Percentiles rank a stretch among this genome's conserved stretches.
These are phyloP conservation scores for Candida labiduridarum DNA, from an alignment of 1,139 yeast genomes.

Conservation along the genomic window DNA sequence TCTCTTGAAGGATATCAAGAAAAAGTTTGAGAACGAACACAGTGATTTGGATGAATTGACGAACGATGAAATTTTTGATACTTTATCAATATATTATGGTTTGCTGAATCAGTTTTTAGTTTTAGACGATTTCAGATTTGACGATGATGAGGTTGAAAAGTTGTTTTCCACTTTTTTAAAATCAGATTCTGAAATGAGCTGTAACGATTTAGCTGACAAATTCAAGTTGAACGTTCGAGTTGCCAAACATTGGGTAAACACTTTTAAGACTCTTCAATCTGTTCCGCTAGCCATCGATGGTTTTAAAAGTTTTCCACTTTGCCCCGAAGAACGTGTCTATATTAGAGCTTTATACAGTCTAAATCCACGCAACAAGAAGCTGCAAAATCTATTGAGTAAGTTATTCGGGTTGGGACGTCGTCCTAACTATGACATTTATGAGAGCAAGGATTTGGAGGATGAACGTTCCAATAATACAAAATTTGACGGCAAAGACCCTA, in stretches of 20 bases:
- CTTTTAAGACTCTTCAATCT: conserved; percentile 31
- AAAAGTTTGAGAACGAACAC: conserved; percentile 7
- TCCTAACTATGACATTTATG: no score
- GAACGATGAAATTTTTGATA: conserved; percentile 30
- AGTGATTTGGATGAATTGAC: conserved; percentile 12
- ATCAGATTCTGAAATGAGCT: conserved; percentile 13
- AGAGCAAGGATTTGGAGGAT: no score
- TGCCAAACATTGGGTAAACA: conserved; percentile 34
- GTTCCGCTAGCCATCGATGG: conserved; percentile 32
- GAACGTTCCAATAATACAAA: no score
- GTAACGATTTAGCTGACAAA: conserved; percentile 18
- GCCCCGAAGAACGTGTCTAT: conserved; percentile 36
- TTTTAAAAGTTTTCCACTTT: conserved; percentile 28
- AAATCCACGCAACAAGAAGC: no score
- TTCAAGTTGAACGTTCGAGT: conserved; percentile 19
- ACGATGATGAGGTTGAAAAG: conserved; percentile 25
- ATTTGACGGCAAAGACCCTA: no score
- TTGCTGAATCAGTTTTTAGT: conserved; percentile 32
- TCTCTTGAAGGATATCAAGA: conserved; percentile 10
- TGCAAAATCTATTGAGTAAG: background rate
- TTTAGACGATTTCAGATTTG: conserved; percentile 34
- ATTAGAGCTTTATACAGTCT: no score
- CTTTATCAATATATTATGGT: conserved; percentile 33
- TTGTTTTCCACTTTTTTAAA: conserved; percentile 24
- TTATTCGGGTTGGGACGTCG: no score